Evolutionary conservation across 306 rosid genomes (phyloP).

Genomic region (Inga oerstediana): DNA sequence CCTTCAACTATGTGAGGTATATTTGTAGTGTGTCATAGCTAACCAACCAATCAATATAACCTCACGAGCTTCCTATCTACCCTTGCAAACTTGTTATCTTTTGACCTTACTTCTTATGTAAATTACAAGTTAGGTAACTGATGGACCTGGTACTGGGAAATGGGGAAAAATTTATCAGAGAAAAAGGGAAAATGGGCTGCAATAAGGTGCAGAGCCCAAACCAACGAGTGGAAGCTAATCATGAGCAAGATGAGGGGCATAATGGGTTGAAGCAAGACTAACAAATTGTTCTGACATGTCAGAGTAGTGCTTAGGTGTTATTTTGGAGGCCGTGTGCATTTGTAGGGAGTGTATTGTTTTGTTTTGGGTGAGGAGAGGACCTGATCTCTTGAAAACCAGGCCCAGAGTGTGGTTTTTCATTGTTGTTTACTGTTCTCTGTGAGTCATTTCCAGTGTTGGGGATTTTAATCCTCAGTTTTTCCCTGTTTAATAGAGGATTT

Average conservation of each 20-base stretch:
- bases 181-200: neutral
- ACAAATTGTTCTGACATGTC: neutral
- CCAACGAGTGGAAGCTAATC: neutral
- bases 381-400: neutral
- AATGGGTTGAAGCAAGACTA: neutral
- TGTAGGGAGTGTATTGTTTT: neutral
- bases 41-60: neutral
- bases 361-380: neutral
- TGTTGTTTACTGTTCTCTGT: neutral
- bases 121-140: neutral
- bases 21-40: neutral
- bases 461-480: neutral
- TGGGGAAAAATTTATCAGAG: neutral
- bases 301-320: neutral
- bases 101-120: neutral
- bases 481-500: neutral
- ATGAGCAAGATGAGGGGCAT: neutral
- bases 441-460: neutral
- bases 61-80: neutral
- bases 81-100: neutral
- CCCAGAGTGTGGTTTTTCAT: neutral
- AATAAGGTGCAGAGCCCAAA: neutral
- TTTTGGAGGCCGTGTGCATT: neutral
- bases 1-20: neutral
- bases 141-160: neutral